Evolutionary conservation across 192 early-diverging fungal species (phyloP), one percentile per base, ranked within the genome.

Genomic region (Coemansia sp.): DNA sequence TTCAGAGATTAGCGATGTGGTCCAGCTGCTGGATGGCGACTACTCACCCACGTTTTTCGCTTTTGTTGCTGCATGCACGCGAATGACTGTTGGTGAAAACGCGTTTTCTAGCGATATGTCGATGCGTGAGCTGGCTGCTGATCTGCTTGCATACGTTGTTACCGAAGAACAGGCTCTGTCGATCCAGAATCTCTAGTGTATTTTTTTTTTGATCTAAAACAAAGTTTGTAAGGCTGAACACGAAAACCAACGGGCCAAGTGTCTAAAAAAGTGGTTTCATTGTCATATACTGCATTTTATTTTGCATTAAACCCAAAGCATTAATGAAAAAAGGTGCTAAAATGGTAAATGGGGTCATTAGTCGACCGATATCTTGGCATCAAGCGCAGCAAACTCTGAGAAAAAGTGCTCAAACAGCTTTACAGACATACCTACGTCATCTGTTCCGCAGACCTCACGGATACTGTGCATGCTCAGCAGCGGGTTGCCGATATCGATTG

Each of bases 391-490:
- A 73, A 82, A 87, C 60, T 83, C 79, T 18, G 67, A 49, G 45
- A 86, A 86, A 63, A 85, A 84, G 52, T 68, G 71, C 68, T 82
- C 83, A 72, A 99, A 96, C 67, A 99, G 80, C 65, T 87, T 75
- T 70, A 98, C 92, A 31, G 93, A 88, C 74, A 90, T 73, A 0
- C 82, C 83, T 48, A 98, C 91, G 70, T 97, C 97, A 60, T 96
- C 89, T 31, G 88, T 85, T 11, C 96, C 97, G 64, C 89, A 89
- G 12, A 85, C 86, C 78, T 99, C 96, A 55, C 96, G 94, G 78
- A 95, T 90, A 63, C 93, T 95, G 79, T 98, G 97, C 97, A 98
- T 99, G 66, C 90, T 91, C 64, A 97, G 76, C 80, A 98, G 93
- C 30, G 96, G 90, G 67, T 94, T 96, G 52, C 97, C 96, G 40